phyloP scores from a whole-genome alignment of 2,329 filamentous ascomycete genomes.

The Gnomoniopsis smithogilvyi region DNA sequence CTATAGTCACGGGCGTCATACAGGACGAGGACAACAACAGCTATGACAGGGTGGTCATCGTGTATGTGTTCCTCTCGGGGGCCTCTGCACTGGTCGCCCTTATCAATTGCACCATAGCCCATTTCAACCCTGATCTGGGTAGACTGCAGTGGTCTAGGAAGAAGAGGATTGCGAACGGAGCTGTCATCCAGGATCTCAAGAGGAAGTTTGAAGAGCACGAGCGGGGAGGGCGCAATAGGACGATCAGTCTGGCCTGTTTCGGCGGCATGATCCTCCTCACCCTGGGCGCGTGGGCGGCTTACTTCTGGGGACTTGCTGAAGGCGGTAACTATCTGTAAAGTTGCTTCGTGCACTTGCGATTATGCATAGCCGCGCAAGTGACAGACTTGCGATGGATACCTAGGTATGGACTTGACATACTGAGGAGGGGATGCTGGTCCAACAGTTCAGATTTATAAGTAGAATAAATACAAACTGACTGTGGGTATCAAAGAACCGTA shows the following conservation, averaged over 20 bases:
- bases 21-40: constrained; percentile 56
- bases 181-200: constrained; percentile 39
- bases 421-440: no score
- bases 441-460: no score
- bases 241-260: constrained; percentile 42
- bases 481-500: no score
- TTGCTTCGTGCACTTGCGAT: not conserved
- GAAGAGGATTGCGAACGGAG: constrained; percentile 42
- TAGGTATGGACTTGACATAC: no score
- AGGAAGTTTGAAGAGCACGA: constrained; percentile 35
- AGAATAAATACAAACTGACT: no score
- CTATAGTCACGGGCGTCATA: constrained; percentile 54
- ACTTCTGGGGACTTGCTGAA: constrained; percentile 59
- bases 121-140: constrained; percentile 36
- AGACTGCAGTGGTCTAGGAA: constrained; percentile 57
- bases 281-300: constrained; percentile 51
- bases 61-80: constrained; percentile 53
- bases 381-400: no score
- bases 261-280: constrained; percentile 40
- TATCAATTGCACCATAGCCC: constrained; percentile 35
- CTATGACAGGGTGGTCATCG: constrained; percentile 51
- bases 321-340: not conserved
- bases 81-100: constrained; percentile 43
- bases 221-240: constrained; percentile 34
- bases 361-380: not conserved